Evolutionary conservation across 371 early-diverging fungal species (phyloP).

Genomic region (Mortierella sp.): DNA sequence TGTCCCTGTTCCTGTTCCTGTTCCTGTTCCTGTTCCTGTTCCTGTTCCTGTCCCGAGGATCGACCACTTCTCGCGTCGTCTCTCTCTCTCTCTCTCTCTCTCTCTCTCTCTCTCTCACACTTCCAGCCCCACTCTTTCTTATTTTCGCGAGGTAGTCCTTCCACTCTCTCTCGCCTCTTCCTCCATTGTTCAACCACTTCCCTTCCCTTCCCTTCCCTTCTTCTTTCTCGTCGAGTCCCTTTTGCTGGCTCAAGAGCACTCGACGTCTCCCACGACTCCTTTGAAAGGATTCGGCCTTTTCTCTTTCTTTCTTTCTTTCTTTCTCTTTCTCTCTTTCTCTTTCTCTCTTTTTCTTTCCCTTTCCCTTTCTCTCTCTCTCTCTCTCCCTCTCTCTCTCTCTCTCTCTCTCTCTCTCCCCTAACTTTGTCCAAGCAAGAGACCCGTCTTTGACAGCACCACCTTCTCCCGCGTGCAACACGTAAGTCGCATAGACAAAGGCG

Average conservation of each 20-base stretch:
- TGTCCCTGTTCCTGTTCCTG: too few species aligned
- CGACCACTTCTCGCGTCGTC: neutral
- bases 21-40: too few species aligned
- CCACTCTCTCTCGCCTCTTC: neutral
- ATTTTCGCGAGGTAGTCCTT: too few species aligned
- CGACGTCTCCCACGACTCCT: neutral
- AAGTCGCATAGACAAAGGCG: too few species aligned
- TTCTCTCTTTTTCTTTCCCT: neutral
- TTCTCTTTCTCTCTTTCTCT: neutral
- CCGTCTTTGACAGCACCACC: too few species aligned
- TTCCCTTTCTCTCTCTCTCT: neutral
- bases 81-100: constrained; percentile 4
- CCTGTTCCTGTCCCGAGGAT: too few species aligned
- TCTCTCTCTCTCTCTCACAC: neutral
- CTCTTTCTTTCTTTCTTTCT: neutral
- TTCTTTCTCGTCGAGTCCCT: neutral
- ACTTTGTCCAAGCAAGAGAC: too few species aligned
- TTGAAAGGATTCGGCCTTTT: neutral
- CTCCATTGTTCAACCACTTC: neutral
- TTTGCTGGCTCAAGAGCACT: neutral
- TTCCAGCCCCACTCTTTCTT: neutral
- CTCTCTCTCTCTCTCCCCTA: constrained; percentile 9
- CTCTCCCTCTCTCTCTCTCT: neutral
- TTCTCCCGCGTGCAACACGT: too few species aligned
- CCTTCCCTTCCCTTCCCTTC: neutral